A percentile compares a stretch with the other conserved stretches of the same genome.
These are phyloP conservation scores for Capniomyces stellatus DNA, from an alignment of 371 early-diverging fungal species.

Conservation along the genomic window DNA sequence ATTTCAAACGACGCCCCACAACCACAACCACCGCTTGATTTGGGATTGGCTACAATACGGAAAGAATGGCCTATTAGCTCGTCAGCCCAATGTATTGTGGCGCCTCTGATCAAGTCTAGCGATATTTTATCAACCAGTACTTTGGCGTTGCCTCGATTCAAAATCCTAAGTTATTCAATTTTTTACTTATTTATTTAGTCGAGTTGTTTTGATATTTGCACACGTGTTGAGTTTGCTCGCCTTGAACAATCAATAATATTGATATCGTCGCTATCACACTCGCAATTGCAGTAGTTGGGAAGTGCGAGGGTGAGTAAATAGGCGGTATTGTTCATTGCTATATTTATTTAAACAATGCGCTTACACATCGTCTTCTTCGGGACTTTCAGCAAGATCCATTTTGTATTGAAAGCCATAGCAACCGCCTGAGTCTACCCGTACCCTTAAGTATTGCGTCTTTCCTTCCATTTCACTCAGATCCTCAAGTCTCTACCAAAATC, in stretches of 20 bases:
- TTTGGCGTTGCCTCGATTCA: conserved; percentile 65
- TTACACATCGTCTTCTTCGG: conserved; percentile 44
- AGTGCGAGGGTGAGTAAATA: too few relatives aligned
- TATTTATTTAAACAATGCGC: not conserved
- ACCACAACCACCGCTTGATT: conserved; percentile 81
- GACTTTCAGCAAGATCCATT: conserved; percentile 54
- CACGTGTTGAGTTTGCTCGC: too few relatives aligned
- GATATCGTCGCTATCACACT: too few relatives aligned
- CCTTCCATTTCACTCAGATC: conserved; percentile 12
- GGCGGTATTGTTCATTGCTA: too few relatives aligned
- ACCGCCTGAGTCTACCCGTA: conserved; percentile 84
- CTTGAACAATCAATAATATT: too few relatives aligned
- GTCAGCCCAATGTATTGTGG: conserved; percentile 72
- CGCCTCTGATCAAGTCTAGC: conserved; percentile 68
- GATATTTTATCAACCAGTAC: conserved; percentile 68
- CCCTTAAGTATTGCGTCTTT: conserved; percentile 35
- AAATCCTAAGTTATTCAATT: conserved; percentile 22
- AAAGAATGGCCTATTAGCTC: conserved; percentile 88
- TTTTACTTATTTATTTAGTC: too few relatives aligned
- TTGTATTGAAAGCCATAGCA: conserved; percentile 92
- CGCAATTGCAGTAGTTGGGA: too few relatives aligned
- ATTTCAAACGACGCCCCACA: conserved; percentile 52
- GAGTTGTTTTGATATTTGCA: too few relatives aligned
- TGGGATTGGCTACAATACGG: conserved; percentile 73
- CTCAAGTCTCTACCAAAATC: conserved; percentile 8